Percentiles rank a stretch among this genome's conserved stretches.
These are phyloP conservation scores for Discostella stelligeroides DNA, from an alignment of 108 stramenopile genomes.

Conservation along the genomic window DNA sequence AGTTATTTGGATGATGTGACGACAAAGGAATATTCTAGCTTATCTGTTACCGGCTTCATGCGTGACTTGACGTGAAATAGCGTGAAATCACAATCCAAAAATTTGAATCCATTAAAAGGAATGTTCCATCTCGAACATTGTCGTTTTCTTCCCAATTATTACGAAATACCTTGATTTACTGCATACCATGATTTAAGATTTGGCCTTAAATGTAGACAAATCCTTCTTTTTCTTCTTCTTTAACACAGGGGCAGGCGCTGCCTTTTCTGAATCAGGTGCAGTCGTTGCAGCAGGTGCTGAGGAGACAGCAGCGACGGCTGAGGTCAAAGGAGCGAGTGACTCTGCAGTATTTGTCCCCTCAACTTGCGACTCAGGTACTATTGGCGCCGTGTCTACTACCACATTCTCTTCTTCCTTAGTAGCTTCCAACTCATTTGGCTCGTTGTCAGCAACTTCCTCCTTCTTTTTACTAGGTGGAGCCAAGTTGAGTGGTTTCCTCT, in stretches of 20 bases:
- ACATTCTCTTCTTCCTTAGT: constrained; percentile 21
- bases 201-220: constrained; percentile 70
- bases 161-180: not conserved
- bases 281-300: constrained; percentile 9
- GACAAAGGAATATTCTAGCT: constrained; percentile 29
- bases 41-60: constrained; percentile 41
- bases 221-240: constrained; percentile 93
- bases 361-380: constrained; percentile 26
- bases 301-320: constrained; percentile 34
- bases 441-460: constrained; percentile 8
- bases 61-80: constrained; percentile 22
- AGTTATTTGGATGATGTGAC: constrained; percentile 40
- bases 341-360: constrained; percentile 35
- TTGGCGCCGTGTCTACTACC: constrained; percentile 6
- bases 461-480: constrained; percentile 12
- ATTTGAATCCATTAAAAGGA: no score
- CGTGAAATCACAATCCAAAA: not conserved
- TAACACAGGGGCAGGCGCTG: constrained; percentile 32
- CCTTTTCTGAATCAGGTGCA: constrained; percentile 1
- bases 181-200: constrained; percentile 5
- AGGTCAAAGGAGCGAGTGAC: constrained; percentile 8
- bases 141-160: no score
- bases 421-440: constrained; percentile 23
- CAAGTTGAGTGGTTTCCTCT: constrained; percentile 53
- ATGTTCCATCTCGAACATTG: no score